Percentiles rank a stretch among this genome's conserved stretches.
These are phyloP conservation scores for Coelastrella sp. DNA, from an alignment of 139 green algal genomes.

Conservation along the genomic window DNA sequence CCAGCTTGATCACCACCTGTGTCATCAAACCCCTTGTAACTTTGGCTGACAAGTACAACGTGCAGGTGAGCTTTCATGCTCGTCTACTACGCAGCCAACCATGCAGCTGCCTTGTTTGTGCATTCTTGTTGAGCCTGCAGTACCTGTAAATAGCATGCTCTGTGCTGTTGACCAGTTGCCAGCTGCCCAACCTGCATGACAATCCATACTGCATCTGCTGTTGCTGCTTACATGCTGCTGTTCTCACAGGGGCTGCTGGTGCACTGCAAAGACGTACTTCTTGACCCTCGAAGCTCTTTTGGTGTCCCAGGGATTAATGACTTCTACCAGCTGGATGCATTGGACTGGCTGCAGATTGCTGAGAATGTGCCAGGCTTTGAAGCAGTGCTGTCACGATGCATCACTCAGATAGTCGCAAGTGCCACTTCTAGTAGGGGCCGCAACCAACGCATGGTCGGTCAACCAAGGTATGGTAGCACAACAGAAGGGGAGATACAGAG, in stretches of 20 bases:
- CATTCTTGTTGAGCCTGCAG: too few relatives aligned
- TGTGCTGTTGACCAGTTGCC: background rate
- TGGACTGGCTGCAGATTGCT: slow-evolving; percentile 41
- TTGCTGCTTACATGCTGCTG: background rate
- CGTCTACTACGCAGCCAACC: too few relatives aligned
- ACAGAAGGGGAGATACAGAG: background rate
- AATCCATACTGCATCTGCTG: background rate
- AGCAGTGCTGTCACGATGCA: slow-evolving; percentile 32
- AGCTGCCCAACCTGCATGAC: background rate
- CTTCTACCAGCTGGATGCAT: slow-evolving; percentile 16
- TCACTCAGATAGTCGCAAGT: slow-evolving; percentile 31
- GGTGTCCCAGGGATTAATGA: slow-evolving; percentile 31
- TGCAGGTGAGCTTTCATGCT: background rate
- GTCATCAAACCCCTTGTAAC: background rate
- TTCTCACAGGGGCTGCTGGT: slow-evolving; percentile 28
- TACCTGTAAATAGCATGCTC: too few relatives aligned
- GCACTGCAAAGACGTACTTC: slow-evolving; percentile 31
- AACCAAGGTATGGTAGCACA: slow-evolving; percentile 20
- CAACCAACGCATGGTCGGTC: background rate
- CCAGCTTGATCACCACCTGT: slow-evolving; percentile 26
- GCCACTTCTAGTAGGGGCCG: slow-evolving; percentile 3
- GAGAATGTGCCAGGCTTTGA: slow-evolving; percentile 46
- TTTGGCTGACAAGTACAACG: slow-evolving; percentile 44
- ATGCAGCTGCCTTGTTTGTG: too few relatives aligned
- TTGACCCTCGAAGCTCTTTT: slow-evolving; percentile 24